A percentile compares a stretch with the other conserved stretches of the same genome.
Conservation (phyloP, 164 flowering plant genomes). For the Akebia trifoliata region DNA sequence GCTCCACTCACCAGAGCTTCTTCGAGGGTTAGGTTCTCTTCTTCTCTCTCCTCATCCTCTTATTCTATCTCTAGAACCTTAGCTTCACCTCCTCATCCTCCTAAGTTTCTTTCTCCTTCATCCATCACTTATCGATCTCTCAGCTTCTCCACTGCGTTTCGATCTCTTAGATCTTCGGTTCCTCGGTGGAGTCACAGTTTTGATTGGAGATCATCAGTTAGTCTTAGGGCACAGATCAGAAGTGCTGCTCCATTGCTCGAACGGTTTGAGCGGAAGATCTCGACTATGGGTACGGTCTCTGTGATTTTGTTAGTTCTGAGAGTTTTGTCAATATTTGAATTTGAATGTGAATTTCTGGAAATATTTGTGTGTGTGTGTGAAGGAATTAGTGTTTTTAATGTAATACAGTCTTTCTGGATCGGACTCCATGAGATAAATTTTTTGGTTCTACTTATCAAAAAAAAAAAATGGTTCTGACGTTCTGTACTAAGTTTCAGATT, state of each 20-base stretch:
- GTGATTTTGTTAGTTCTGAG: no score
- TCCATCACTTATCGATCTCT: slow-evolving; percentile 2
- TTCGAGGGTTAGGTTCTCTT: slow-evolving; percentile 15
- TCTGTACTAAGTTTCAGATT: not conserved
- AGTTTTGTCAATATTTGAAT: not conserved
- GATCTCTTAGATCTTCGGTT: slow-evolving; percentile 26
- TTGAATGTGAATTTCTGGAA: not conserved
- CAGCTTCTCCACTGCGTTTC: slow-evolving; percentile 6
- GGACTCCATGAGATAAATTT: no score
- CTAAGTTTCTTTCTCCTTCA: slow-evolving; percentile 10
- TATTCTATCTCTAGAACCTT: slow-evolving; percentile 15
- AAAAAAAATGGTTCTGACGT: not conserved
- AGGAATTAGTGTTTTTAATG: not conserved
- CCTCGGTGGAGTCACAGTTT: slow-evolving; percentile 47
- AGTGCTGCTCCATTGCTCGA: slow-evolving; percentile 44
- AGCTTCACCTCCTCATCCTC: slow-evolving; percentile 9
- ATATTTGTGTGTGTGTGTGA: not conserved
- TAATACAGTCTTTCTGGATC: not conserved
- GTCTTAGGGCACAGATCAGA: slow-evolving; percentile 61
- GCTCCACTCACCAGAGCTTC: slow-evolving; percentile 24
- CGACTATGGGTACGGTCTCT: slow-evolving; percentile 34
- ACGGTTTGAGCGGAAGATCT: slow-evolving; percentile 48
- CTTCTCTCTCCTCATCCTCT: slow-evolving; percentile 18
- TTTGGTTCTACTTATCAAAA: no score
- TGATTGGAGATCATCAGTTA: slow-evolving; percentile 58